Conservation (phyloP, 805 yeast species). For the Saturnispora serradocipensis region DNA sequence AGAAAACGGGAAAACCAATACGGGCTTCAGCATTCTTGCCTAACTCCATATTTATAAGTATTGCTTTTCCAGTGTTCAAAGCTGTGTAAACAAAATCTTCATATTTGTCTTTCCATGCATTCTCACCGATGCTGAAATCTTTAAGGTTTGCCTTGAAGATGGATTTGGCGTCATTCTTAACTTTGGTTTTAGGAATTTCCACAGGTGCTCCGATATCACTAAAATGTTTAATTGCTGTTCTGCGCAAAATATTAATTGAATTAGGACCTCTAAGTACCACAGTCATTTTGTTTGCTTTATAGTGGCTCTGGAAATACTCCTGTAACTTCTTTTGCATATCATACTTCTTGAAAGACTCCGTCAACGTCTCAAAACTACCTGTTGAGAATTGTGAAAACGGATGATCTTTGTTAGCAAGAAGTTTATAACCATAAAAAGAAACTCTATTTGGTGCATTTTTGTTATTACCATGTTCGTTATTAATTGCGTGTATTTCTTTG, state of each 20-base stretch:
- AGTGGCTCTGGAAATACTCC: conserved; percentile 34
- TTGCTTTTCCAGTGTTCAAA: conserved; percentile 18
- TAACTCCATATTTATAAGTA: conserved; percentile 35
- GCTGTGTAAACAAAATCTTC: conserved; percentile 19
- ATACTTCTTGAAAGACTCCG: conserved; percentile 25
- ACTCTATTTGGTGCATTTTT: conserved; percentile 34
- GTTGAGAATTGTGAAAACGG: conserved; percentile 58
- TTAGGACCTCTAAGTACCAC: conserved; percentile 60
- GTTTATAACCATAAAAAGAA: conserved; percentile 48
- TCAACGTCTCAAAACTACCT: conserved; percentile 48
- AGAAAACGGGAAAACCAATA: conserved; percentile 27
- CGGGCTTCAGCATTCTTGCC: neutral
- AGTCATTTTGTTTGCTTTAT: conserved; percentile 40
- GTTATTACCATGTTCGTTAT: conserved; percentile 60
- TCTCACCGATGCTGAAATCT: conserved; percentile 8
- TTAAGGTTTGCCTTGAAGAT: neutral
- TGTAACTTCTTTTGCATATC: conserved; percentile 31
- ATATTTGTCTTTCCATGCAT: conserved; percentile 19
- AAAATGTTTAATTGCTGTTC: conserved; percentile 39
- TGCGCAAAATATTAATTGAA: conserved; percentile 48
- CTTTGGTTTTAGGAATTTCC: neutral
- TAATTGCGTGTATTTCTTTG: conserved; percentile 50
- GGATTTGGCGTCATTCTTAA: neutral
- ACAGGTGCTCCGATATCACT: conserved; percentile 22
- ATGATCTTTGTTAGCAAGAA: conserved; percentile 38